Base-by-base conservation (phyloP, 257 asterid genomes). In the Schizonepeta tenuifolia region DNA sequence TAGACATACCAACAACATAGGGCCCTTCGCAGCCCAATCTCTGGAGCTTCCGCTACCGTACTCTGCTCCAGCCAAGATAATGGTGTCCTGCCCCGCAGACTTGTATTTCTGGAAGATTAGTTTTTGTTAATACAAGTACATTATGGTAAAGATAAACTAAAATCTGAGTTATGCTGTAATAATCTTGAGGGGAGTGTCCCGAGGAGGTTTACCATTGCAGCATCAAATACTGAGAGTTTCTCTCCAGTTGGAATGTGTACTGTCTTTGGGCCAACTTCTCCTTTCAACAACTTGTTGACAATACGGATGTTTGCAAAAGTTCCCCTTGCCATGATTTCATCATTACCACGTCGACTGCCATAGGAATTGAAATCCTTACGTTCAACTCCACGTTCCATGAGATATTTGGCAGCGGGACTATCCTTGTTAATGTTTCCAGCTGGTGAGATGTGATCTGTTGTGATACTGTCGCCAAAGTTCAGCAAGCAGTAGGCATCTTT, bases 21-120 rank as follows among this genome's bases (percentile, higher is more conserved):
- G 98, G 46, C 98, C 98, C 83, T 93, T 93, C 65, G 98, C 98
- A 26, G 98, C 98, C 98, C 97, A 93, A 78, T 93, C 98, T 50
- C 98, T 87, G 33, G 98, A 93, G 81, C 97, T 91, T 74, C 98
- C 98, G 76, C 98, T 93, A 83, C 98, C 98, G 63, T 93, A 93
- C 85, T 93, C 98, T 6, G 96, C 98, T 80, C 97, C 98, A 35
- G 98, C 98, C 96, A 93, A 88, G 65, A 93, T 83, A 67, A 91
- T 78, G 9, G 98, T 93, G 83, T 46, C 91, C 67, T 85, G 87
- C 14, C 96, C 97, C 53, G 89, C 92, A 67, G 94, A 64, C 80
- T 84, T 93, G 91, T 93, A 93, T 80, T 82, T 91, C 97, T 93
- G 90, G 28, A 75, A 69, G 60, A 77, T 54, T 69, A 26, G 62